These are phyloP conservation scores for Syncephalastrum monosporum DNA, from an alignment of 371 early-diverging fungal species.

Conservation along the genomic window DNA sequence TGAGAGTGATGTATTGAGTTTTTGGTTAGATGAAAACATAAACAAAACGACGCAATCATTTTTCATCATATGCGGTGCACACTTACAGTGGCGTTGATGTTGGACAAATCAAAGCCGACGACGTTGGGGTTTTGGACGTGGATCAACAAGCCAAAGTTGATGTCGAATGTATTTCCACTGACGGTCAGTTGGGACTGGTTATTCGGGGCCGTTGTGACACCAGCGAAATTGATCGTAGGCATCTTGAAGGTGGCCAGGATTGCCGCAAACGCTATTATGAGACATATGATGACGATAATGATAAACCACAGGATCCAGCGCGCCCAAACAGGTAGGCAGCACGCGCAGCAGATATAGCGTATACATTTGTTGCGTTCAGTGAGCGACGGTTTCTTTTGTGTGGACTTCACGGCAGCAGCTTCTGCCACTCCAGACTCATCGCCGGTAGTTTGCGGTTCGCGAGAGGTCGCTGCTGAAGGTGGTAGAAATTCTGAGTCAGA, in stretches of 20 bases:
- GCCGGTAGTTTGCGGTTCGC: too few relatives aligned
- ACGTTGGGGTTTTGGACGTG: conserved; percentile 45
- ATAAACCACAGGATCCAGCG: conserved; percentile 24
- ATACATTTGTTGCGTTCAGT: conserved; percentile 21
- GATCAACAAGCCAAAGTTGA: conserved; percentile 27
- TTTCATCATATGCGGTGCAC: not conserved
- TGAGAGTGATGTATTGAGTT: not conserved
- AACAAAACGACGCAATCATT: not conserved
- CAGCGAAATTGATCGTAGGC: conserved; percentile 24
- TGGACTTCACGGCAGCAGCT: too few relatives aligned
- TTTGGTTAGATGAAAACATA: too few relatives aligned
- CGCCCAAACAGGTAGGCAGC: conserved; percentile 29
- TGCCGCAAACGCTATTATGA: conserved; percentile 21
- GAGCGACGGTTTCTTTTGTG: conserved; percentile 4
- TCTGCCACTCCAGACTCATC: too few relatives aligned
- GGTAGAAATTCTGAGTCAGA: too few relatives aligned
- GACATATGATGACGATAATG: conserved; percentile 23
- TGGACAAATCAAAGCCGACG: conserved; percentile 35
- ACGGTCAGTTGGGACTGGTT: conserved; percentile 8
- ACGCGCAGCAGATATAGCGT: conserved; percentile 25
- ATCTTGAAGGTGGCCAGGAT: conserved; percentile 25
- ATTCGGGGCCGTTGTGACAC: conserved; percentile 9
- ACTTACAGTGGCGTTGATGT: conserved; percentile 44
- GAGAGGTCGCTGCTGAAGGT: too few relatives aligned
- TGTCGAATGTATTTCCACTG: conserved; percentile 12